Percentiles rank a stretch among this genome's conserved stretches.
Conservation (phyloP, 257 asterid species). For the Fraxinus cuspidata region DNA sequence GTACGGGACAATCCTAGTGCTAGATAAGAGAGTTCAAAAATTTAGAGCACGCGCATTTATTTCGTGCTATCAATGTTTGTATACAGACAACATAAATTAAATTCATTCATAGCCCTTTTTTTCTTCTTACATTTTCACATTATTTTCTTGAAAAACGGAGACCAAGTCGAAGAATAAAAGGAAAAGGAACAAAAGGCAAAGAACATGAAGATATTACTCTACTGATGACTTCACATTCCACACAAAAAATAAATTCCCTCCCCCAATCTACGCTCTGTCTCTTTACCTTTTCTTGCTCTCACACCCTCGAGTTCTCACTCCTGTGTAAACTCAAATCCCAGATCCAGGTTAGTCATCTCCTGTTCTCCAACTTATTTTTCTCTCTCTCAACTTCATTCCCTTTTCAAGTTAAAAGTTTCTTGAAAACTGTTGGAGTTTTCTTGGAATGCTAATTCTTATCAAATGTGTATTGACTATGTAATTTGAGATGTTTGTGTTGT, state of each 20-base stretch:
- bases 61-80: no score
- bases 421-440: constrained; percentile 23
- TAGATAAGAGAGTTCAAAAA: no score
- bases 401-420: constrained; percentile 21
- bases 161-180: not conserved
- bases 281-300: not conserved
- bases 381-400: constrained; percentile 10
- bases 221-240: not conserved
- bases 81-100: no score
- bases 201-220: not conserved
- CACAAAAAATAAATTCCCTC: not conserved
- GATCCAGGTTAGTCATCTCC: constrained; percentile 55
- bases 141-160: not conserved
- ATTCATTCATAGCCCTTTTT: no score
- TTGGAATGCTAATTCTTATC: not conserved
- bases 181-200: not conserved
- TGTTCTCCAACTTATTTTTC: not conserved
- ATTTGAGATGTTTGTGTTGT: not conserved
- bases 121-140: not conserved
- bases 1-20: no score
- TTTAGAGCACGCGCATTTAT: no score
- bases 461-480: constrained; percentile 5
- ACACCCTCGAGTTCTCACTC: constrained; percentile 31
- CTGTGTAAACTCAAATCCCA: constrained; percentile 44
- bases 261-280: not conserved